Evolutionary conservation across 169 alveolate genomes (phyloP).

Genomic region (Ichthyophthirius multifiliis): DNA sequence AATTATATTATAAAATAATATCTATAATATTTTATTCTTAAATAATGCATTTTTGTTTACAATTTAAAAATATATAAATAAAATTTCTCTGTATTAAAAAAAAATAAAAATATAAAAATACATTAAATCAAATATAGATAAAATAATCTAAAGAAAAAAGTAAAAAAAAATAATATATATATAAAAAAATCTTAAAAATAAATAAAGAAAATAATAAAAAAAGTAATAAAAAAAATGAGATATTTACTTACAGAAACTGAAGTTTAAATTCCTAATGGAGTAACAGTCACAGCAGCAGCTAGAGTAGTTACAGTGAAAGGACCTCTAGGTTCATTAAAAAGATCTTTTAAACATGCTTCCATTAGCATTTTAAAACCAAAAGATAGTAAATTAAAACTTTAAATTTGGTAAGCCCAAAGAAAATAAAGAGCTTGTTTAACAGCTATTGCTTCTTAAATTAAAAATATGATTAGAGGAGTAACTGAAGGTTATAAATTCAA

Average conservation of each 20-base stretch:
- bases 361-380: slow-evolving; percentile 90
- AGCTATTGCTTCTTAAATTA: slow-evolving; percentile 94
- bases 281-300: slow-evolving; percentile 90
- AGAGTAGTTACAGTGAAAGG: slow-evolving; percentile 97
- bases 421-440: slow-evolving; percentile 94
- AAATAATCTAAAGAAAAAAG: background rate
- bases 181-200: background rate
- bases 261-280: slow-evolving; percentile 59
- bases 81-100: too few species aligned
- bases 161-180: background rate
- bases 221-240: slow-evolving; percentile 31
- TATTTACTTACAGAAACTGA: slow-evolving; percentile 37
- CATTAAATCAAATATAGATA: too few species aligned
- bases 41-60: too few species aligned
- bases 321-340: slow-evolving; percentile 94
- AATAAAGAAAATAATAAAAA: background rate
- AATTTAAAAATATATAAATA: too few species aligned
- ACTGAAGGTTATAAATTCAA: slow-evolving; percentile 93
- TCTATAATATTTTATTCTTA: too few species aligned
- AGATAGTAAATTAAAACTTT: slow-evolving; percentile 87
- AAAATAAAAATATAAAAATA: too few species aligned
- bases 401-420: slow-evolving; percentile 94
- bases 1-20: too few species aligned
- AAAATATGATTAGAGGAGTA: slow-evolving; percentile 98
- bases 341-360: slow-evolving; percentile 96